Base-by-base conservation (phyloP, 768 basidiomycete species). In the Cystobasidium onofrii region DNA sequence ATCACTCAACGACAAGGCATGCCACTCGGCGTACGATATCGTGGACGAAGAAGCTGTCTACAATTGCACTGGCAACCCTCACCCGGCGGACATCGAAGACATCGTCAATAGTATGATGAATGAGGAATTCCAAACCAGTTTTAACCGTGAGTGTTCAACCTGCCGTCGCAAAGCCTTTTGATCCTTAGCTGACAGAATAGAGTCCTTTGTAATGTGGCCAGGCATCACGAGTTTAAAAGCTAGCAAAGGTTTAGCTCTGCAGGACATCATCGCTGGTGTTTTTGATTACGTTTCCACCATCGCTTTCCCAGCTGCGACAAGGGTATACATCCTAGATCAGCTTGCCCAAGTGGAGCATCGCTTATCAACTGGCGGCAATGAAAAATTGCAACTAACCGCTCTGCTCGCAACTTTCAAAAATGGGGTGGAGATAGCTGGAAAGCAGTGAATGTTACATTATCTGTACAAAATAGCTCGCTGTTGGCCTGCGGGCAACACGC, bases 291-390 rank as follows among this genome's bases (percentile, higher is more conserved):
- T 92, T 13, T 88, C 91, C 78, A 89, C 87, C 0, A 85, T 98
- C 65, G 91, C 94, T 60, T 85, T 97, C 76, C 89, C 92, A 75
- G 85, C 89, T 9, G 86, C 90, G 69, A 89, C 90, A n/a, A 84
- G 92, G 57, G 87, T 94, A 39, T 98, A 96, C 79, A 84, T 99
- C 9, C 82, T 99, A 25, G 96, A 98, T 80, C 88, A 92, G 76
- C 82, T 99, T 25, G 93, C 94, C n/a, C 89, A 89, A n/a, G 90
- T 87, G 67, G 96, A 99, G 94, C 88, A 97, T 80, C 87, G 95
- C 55, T 82, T 98, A 9, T 92, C 93, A 0, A 88, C 93, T 0
- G 96, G 96, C 0, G 93, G 90, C 0, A 94, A 83, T 76, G 96
- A 99, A 81, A 97, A 92, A 79, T 87, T 99, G 66, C 96, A 98